Evolutionary conservation across 225 moss, liverwort and hornwort species (phyloP).

Genomic region (Straminergon stramineum): DNA sequence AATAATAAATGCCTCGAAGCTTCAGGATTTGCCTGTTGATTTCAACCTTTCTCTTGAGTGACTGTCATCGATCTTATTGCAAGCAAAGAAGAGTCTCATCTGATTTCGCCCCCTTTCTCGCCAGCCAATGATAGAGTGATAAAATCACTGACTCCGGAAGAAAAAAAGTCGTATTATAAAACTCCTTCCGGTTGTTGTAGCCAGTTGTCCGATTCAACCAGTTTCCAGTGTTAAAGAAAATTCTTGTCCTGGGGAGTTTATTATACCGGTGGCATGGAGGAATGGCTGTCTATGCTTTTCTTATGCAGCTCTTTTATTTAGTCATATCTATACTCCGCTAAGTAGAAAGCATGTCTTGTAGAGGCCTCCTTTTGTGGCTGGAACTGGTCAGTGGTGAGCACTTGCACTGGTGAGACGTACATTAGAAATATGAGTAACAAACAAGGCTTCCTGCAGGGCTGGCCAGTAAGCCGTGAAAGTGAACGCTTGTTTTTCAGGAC

Average conservation of each 20-base stretch:
- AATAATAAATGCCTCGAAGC: neutral
- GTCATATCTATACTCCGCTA: neutral
- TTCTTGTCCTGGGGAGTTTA: neutral
- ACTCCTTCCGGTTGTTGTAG: neutral
- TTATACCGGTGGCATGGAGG: neutral
- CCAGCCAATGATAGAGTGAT: neutral
- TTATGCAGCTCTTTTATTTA: neutral
- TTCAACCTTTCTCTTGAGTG: neutral
- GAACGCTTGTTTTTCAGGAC: neutral
- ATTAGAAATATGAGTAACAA: neutral
- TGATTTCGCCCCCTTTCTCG: neutral
- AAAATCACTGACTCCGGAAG: neutral
- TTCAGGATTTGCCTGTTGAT: neutral
- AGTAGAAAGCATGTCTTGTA: neutral
- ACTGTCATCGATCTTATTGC: neutral
- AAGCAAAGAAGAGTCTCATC: neutral
- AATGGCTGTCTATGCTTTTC: neutral
- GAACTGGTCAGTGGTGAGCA: neutral
- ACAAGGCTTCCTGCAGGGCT: neutral
- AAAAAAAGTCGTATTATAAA: neutral
- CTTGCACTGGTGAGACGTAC: neutral
- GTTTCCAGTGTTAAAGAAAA: neutral
- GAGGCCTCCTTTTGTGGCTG: neutral
- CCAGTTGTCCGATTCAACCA: neutral
- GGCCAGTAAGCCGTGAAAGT: neutral